These are phyloP conservation scores for Bipolaris bicolor DNA, from an alignment of 2,329 filamentous ascomycete species.

Conservation along the genomic window DNA sequence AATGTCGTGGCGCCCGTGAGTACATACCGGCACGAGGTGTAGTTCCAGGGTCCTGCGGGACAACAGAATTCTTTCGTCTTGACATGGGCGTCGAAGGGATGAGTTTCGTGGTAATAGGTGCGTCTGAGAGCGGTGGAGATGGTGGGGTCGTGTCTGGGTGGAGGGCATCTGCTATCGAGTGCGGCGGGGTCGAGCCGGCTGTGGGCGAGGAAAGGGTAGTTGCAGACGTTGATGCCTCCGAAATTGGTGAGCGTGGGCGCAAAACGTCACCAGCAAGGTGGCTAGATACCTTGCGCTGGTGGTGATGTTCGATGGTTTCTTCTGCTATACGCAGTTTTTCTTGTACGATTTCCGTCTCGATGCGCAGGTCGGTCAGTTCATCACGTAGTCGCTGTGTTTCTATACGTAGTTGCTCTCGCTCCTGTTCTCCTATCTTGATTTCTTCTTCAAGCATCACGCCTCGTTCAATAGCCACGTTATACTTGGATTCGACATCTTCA, in stretches of 20 bases:
- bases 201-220: conserved; percentile 87
- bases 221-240: conserved; percentile 79
- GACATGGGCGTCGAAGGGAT: conserved; percentile 51
- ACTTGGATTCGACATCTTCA: conserved; percentile 96
- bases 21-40: conserved; percentile 62
- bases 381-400: conserved; percentile 88
- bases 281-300: conserved; percentile 58
- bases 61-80: conserved; percentile 53
- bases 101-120: conserved; percentile 63
- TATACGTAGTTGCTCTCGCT: conserved; percentile 86
- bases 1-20: conserved; percentile 56
- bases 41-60: conserved; percentile 58
- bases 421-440: conserved; percentile 87
- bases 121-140: conserved; percentile 91
- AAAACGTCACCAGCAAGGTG: conserved; percentile 57
- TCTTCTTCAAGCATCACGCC: conserved; percentile 95
- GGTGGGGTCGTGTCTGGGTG: conserved; percentile 80
- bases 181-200: conserved; percentile 83
- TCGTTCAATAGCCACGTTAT: conserved; percentile 91
- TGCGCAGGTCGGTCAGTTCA: conserved; percentile 89
- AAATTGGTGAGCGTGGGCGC: conserved; percentile 70
- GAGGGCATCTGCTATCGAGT: conserved; percentile 65
- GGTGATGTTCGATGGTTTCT: conserved; percentile 56
- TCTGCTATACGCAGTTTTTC: conserved; percentile 85
- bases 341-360: conserved; percentile 91